phyloP scores from a whole-genome alignment of 768 basidiomycete genomes.

The Phanerodontia chrysosporium region DNA sequence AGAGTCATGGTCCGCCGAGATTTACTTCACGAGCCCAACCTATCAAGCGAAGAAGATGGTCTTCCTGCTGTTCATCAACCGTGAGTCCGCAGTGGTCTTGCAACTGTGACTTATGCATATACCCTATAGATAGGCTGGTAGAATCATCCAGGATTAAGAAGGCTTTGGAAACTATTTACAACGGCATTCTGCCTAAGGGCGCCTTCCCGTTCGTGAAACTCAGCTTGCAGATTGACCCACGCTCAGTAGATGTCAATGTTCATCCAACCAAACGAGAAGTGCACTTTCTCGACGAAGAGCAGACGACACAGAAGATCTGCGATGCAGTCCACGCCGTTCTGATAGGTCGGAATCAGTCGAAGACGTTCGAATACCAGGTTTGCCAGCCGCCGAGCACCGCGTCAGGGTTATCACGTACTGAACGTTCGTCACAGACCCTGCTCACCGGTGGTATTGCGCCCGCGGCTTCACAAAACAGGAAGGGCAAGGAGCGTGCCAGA shows the following conservation, averaged over 20 bases:
- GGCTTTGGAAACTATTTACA: slow-evolving; percentile 84
- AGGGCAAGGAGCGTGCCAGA: slow-evolving; percentile 33
- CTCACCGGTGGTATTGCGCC: slow-evolving; percentile 49
- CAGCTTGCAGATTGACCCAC: slow-evolving; percentile 80
- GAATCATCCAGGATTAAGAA: slow-evolving; percentile 85
- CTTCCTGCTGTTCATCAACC: slow-evolving; percentile 92
- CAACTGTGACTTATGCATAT: not conserved
- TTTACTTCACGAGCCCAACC: slow-evolving; percentile 81
- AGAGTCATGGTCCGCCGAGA: slow-evolving; percentile 68
- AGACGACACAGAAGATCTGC: slow-evolving; percentile 72
- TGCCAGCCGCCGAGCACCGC: not conserved
- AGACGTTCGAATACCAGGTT: slow-evolving; percentile 67
- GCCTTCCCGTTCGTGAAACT: slow-evolving; percentile 89
- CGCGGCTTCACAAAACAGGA: slow-evolving; percentile 21
- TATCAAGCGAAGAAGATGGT: slow-evolving; percentile 84
- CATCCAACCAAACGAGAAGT: slow-evolving; percentile 98
- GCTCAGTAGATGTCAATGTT: slow-evolving; percentile 93
- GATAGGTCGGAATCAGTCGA: slow-evolving; percentile 56
- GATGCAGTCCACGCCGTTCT: slow-evolving; percentile 68
- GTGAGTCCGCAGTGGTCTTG: slow-evolving; percentile 41
- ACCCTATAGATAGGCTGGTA: slow-evolving; percentile 77
- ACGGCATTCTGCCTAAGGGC: slow-evolving; percentile 79
- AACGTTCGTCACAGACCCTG: slow-evolving; percentile 42
- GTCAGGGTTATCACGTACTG: not conserved
- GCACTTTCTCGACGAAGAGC: slow-evolving; percentile 89